These are phyloP conservation scores for Thelephora aurantiotincta DNA, from an alignment of 768 basidiomycete species.

Conservation along the genomic window DNA sequence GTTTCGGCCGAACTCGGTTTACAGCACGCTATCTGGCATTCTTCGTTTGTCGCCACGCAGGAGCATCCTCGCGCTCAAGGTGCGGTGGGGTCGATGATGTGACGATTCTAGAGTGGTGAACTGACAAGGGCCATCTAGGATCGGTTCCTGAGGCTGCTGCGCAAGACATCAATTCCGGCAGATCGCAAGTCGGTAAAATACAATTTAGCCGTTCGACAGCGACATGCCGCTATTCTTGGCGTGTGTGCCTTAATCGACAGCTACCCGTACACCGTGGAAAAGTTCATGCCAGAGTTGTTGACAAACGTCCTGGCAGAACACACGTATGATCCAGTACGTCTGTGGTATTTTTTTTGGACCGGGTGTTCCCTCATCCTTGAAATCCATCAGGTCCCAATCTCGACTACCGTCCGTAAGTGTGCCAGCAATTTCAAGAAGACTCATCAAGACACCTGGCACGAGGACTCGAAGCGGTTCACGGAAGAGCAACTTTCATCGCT, in stretches of 20 bases:
- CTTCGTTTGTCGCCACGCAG: constrained; percentile 68
- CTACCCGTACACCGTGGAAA: constrained; percentile 90
- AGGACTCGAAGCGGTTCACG: constrained; percentile 74
- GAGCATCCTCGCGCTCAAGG: constrained; percentile 63
- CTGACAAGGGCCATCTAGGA: constrained; percentile 30
- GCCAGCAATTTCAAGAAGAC: constrained; percentile 72
- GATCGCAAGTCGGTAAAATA: constrained; percentile 50
- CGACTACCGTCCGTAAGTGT: constrained; percentile 69
- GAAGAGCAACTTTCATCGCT: constrained; percentile 75
- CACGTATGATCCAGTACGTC: constrained; percentile 66
- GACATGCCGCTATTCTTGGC: constrained; percentile 89
- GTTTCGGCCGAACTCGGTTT: not conserved
- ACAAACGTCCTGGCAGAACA: constrained; percentile 70
- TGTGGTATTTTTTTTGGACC: not conserved
- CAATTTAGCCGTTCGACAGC: constrained; percentile 54
- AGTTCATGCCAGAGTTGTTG: constrained; percentile 82
- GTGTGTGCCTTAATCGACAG: constrained; percentile 88
- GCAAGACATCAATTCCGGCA: constrained; percentile 47
- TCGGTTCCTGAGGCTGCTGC: constrained; percentile 66
- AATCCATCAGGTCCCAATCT: constrained; percentile 54
- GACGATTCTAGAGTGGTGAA: constrained; percentile 25
- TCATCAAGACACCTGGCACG: constrained; percentile 83
- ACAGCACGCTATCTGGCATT: constrained; percentile 68
- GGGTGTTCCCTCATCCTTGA: not conserved
- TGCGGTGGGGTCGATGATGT: constrained; percentile 12